Conservation (phyloP, 331 rosid genomes). For the Prunus yedoensis region DNA sequence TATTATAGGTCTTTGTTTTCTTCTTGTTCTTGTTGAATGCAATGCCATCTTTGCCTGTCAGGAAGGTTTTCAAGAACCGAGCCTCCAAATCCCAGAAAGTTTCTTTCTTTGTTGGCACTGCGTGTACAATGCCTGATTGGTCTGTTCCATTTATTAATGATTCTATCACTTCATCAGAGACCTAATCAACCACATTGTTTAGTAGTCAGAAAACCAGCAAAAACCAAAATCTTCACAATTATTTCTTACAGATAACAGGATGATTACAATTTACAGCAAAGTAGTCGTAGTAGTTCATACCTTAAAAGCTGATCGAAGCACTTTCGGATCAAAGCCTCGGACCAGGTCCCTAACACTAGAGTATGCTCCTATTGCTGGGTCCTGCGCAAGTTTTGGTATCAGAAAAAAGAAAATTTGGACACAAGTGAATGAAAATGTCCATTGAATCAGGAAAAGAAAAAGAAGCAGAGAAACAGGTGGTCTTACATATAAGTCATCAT, state of each 20-base stretch:
- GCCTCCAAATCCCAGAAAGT: constrained; percentile 47
- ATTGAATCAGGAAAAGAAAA: background rate
- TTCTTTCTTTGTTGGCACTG: constrained; percentile 32
- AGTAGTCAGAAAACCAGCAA: background rate
- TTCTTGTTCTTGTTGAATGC: constrained; percentile 33
- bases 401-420: constrained; percentile 10
- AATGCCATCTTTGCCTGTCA: constrained; percentile 19
- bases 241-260: background rate
- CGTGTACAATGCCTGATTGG: constrained; percentile 63
- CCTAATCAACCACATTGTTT: constrained; percentile 36
- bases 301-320: constrained; percentile 69
- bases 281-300: constrained; percentile 26
- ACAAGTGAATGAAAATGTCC: background rate
- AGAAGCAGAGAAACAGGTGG: background rate
- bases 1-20: constrained; percentile 39
- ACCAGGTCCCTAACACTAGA: constrained; percentile 59
- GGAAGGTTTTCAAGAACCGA: constrained; percentile 36
- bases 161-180: constrained; percentile 58
- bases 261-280: no score
- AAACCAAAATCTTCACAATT: background rate
- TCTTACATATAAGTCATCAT: constrained; percentile 45
- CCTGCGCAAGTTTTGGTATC: constrained; percentile 37
- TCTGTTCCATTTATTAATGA: constrained; percentile 39
- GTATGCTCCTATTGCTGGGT: constrained; percentile 70
- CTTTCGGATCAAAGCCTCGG: constrained; percentile 59